Conservation (phyloP, 495 filamentous ascomycete genomes). For the Pseudoneurospora amorphoporcata region DNA sequence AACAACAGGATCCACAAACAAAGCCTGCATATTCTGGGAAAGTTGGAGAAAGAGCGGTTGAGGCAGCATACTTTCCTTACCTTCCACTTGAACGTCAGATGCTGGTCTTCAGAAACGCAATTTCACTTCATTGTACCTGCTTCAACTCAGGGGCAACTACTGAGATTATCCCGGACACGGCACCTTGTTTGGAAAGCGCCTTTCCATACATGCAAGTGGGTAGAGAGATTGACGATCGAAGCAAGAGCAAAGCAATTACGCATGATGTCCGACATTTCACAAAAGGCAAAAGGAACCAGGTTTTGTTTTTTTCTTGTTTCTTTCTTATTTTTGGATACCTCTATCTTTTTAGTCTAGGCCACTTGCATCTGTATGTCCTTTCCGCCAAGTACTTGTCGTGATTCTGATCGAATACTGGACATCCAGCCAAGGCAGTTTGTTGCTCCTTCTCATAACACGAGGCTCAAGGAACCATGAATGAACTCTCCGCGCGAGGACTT, state of each 20-base stretch:
- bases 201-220: not conserved
- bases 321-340: not conserved
- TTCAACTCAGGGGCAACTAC: not conserved
- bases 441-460: not conserved
- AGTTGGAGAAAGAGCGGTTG: not conserved
- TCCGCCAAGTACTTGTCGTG: not conserved
- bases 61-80: not conserved
- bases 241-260: too few species aligned
- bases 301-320: too few species aligned
- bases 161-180: not conserved
- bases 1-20: not conserved
- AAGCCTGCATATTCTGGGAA: not conserved
- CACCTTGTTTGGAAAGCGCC: not conserved
- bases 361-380: not conserved
- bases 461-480: not conserved
- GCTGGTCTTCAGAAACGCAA: not conserved
- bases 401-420: not conserved
- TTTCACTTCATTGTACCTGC: not conserved
- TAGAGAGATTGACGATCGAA: not conserved
- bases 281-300: too few species aligned
- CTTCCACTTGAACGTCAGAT: not conserved
- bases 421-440: not conserved
- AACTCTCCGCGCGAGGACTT: not conserved
- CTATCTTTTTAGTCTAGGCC: not conserved
- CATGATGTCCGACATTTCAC: too few species aligned